Base-by-base conservation (phyloP, 2,329 filamentous ascomycete species). In the Neofusicoccum laricinum region DNA sequence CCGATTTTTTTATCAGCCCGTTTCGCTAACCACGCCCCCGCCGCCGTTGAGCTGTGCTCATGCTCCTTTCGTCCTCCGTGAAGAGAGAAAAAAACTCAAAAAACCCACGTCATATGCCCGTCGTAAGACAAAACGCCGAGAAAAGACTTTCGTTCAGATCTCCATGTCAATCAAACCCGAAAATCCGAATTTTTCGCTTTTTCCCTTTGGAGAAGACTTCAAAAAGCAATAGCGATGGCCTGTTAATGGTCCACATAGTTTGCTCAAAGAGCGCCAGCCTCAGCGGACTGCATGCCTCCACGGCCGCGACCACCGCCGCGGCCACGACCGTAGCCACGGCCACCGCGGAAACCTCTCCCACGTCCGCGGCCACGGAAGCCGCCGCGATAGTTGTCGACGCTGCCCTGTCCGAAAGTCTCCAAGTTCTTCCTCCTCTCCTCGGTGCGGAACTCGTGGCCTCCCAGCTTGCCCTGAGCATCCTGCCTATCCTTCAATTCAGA, bases 381-480 rank as follows among this genome's bases (percentile, higher is more conserved):
- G 61, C 88, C 87, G 66, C 90, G 86, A 75, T 87, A 90, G 15
- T 88, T 89, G 70, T 99, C 95, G 21, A 99, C 93, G 70, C 93
- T 97, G 61, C 93, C 93, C 76, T 98, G 93, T 8, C 95, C 95
- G 70, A 99, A 99, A 0, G 95, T 99, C 80, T 99, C 95, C 73
- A 99, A 91, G 75, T 98, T 71, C 80, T 92, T 93, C 76, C 90
- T 92, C 75, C 96, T 91, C 76, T 98, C 95, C 76, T 98, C 93
- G 43, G 88, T 90, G 62, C 95, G 88, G 88, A 95, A 96, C 76
- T 96, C 92, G 53, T 91, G 88, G 36, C 92, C 93, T 64, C 90
- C 89, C n/a, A 87, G 83, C 67, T 87, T 85, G 4, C 84, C 85
- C 46, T 82, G 75, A 43, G 88, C 88, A 67, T 94, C 91, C 59